Evolutionary conservation across 1,284 basidiomycete species (phyloP).

Genomic region (Trametes hirsuta): DNA sequence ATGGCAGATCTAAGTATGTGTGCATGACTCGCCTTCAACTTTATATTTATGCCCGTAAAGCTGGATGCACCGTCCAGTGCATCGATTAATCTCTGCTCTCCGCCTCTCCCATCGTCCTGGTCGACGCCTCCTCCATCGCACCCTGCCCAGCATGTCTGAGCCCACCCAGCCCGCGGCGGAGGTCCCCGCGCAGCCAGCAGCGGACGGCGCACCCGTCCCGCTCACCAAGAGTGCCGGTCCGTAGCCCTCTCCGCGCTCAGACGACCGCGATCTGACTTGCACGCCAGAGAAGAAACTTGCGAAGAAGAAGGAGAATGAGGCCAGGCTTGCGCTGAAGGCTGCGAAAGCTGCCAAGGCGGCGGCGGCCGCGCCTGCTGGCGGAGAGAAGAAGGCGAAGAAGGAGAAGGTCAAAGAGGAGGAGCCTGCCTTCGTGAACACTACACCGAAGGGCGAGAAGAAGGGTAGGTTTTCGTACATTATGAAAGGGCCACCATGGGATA

Average conservation of each 20-base stretch:
- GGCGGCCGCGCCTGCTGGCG: slow-evolving; percentile 42
- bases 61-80: slow-evolving; percentile 23
- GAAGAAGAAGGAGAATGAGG: slow-evolving; percentile 66
- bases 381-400: slow-evolving; percentile 73
- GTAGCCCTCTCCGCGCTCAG: slow-evolving; percentile 2
- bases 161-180: background rate
- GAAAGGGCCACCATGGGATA: background rate
- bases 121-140: slow-evolving; percentile 13
- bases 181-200: no score
- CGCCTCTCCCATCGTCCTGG: slow-evolving; percentile 11
- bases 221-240: slow-evolving; percentile 38
- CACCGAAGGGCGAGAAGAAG: slow-evolving; percentile 90
- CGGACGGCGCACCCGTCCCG: slow-evolving; percentile 21
- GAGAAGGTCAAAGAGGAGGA: slow-evolving; percentile 78
- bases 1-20: slow-evolving; percentile 1
- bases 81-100: slow-evolving; percentile 22
- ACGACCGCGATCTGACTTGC: background rate
- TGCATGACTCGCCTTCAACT: slow-evolving; percentile 17
- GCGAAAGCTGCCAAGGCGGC: slow-evolving; percentile 70
- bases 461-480: slow-evolving; percentile 45
- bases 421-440: slow-evolving; percentile 81
- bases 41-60: slow-evolving; percentile 14
- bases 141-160: slow-evolving; percentile 30
- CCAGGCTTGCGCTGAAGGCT: slow-evolving; percentile 70
- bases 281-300: slow-evolving; percentile 21